Base-by-base conservation (phyloP, 495 filamentous ascomycete species). In the Trichoderma parareesei region DNA sequence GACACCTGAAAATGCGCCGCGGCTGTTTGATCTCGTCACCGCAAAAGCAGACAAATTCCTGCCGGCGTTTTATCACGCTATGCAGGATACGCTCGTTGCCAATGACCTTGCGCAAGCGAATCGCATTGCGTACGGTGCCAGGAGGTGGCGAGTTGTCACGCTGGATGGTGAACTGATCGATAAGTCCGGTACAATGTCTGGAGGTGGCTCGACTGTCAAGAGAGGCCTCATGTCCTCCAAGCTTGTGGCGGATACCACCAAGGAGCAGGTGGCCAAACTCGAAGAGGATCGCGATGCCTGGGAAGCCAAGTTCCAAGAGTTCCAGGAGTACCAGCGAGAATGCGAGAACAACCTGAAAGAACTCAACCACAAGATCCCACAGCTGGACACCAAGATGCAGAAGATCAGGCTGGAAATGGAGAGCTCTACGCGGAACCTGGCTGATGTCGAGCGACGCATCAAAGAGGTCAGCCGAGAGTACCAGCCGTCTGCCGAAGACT, bases 101-200 rank as follows among this genome's bases (percentile, higher is more conserved):
- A 91, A 89, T 64, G 92, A 97, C 70, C 82, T 98, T 27, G 87
- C 89, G 49, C 93, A 98, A 72, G 94, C 94, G 2, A 97, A 98
- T 72, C 86, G 93, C 33, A 96, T 98, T 66, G 95, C 94, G 33
- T 98, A 97, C 69, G 94, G 94, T 59, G 89, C 89, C 48, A 88
- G 84, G 71, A 81, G 95, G 68, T 98, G 94, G 93, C 85, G 94
- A 69, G 95, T 98, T 3, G 94, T 98, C 35, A 98, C 95, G 0
- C 84, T 97, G 38, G 90, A 93, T 69, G 94, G 94, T 20, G 92
- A 97, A 71, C 83, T 98, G 60, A 97, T 98, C 65, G 94, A 98
- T 75, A 93, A 91, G 68, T 96, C 92, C 2, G 94, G 94, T 78
- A 98, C 94, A 9, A 97, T 98, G 95, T 95, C 90, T 67, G 94